These are phyloP conservation scores for Kalaharituber pfeilii DNA, from an alignment of 2,329 filamentous ascomycete species.

Conservation along the genomic window DNA sequence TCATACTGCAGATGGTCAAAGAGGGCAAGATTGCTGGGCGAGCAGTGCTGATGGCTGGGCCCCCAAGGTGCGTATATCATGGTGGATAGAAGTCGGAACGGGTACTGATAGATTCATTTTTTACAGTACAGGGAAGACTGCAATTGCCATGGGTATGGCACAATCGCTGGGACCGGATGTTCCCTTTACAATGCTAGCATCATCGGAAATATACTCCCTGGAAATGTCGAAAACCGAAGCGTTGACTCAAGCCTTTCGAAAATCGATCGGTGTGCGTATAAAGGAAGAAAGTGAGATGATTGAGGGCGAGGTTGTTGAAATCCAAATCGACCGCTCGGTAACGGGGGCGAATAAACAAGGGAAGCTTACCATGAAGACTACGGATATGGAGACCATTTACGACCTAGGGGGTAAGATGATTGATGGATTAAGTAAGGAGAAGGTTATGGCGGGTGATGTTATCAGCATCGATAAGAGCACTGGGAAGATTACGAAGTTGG, in stretches of 20 bases:
- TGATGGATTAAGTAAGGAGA: conserved; percentile 97
- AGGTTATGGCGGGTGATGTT: conserved; percentile 95
- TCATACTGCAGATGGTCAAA: conserved; percentile 97
- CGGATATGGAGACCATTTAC: conserved; percentile 98
- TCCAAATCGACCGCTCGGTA: conserved; percentile 57
- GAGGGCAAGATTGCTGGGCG: conserved; percentile 95
- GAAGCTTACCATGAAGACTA: conserved; percentile 98
- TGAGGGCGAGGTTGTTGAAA: conserved; percentile 63
- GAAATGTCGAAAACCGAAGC: conserved; percentile 99
- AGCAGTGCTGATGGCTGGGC: conserved; percentile 84
- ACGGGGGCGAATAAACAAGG: conserved; percentile 95
- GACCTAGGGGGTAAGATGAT: conserved; percentile 99
- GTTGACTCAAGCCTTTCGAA: conserved; percentile 94
- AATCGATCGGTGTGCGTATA: conserved; percentile 93
- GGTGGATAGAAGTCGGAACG: neutral
- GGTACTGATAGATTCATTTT: neutral
- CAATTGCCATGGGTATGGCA: conserved; percentile 97
- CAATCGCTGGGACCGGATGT: conserved; percentile 88
- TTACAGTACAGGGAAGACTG: conserved; percentile 82
- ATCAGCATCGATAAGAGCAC: conserved; percentile 98
- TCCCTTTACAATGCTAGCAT: conserved; percentile 87
- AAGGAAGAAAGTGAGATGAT: conserved; percentile 99
- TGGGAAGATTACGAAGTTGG: conserved; percentile 93
- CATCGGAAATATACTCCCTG: conserved; percentile 93
- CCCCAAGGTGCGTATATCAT: conserved; percentile 45